phyloP scores from a whole-genome alignment of 805 yeast species.

The Sugiyamaella americana region DNA sequence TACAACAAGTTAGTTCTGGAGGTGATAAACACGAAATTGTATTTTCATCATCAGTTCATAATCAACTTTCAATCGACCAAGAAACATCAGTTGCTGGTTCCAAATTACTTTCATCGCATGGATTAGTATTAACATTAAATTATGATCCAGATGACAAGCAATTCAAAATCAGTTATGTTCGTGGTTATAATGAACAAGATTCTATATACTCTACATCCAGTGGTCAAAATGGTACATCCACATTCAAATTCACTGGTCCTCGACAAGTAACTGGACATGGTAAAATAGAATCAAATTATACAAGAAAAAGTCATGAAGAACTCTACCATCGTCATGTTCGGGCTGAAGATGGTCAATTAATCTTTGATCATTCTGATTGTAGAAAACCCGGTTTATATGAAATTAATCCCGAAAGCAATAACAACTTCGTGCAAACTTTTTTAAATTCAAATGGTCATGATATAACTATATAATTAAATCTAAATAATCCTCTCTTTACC shows the following conservation, averaged over 20 bases:
- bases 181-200: not conserved
- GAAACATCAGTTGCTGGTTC: not conserved
- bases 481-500: not conserved
- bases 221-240: constrained; percentile 9
- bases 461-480: no score
- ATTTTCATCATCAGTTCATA: not conserved
- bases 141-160: not conserved
- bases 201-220: not conserved
- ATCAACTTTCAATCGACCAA: not conserved
- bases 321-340: constrained; percentile 1
- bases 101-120: not conserved
- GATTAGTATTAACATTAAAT: not conserved
- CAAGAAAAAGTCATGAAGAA: not conserved
- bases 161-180: constrained; percentile 1
- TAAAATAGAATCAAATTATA: constrained; percentile 3
- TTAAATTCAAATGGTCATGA: no score
- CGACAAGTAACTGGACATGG: constrained; percentile 5
- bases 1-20: not conserved
- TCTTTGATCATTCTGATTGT: not conserved
- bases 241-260: constrained; percentile 9
- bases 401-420: not conserved
- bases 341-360: not conserved
- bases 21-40: constrained; percentile 7
- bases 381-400: not conserved
- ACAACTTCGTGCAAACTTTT: no score